These are phyloP conservation scores for Sugiyamaella paludigena DNA, from an alignment of 1,139 yeast species.

Conservation along the genomic window DNA sequence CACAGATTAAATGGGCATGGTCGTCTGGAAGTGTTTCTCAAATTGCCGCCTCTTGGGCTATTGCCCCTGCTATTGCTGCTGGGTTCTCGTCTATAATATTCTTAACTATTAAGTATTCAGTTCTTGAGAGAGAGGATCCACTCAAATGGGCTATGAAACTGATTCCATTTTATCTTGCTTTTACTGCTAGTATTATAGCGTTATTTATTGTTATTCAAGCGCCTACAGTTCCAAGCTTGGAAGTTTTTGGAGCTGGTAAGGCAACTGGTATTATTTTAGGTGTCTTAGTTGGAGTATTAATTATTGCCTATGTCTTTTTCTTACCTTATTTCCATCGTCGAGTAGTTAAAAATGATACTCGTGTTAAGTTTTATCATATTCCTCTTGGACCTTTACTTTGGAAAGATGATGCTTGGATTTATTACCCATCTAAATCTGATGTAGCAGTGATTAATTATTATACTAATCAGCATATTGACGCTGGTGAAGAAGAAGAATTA, in stretches of 20 bases:
- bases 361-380: slow-evolving; percentile 57
- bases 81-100: slow-evolving; percentile 57
- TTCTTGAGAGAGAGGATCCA: slow-evolving; percentile 58
- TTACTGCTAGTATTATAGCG: slow-evolving; percentile 61
- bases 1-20: slow-evolving; percentile 73
- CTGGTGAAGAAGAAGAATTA: slow-evolving; percentile 36
- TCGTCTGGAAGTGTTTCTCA: slow-evolving; percentile 54
- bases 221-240: slow-evolving; percentile 25
- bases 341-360: slow-evolving; percentile 64
- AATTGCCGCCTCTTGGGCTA: slow-evolving; percentile 77
- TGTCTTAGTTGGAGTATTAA: slow-evolving; percentile 56
- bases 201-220: slow-evolving; percentile 44
- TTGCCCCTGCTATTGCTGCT: slow-evolving; percentile 76
- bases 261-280: slow-evolving; percentile 49
- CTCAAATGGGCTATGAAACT: slow-evolving; percentile 54
- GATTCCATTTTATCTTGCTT: slow-evolving; percentile 61
- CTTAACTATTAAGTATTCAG: slow-evolving; percentile 56
- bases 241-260: slow-evolving; percentile 21
- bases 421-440: slow-evolving; percentile 47
- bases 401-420: slow-evolving; percentile 63
- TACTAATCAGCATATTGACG: slow-evolving; percentile 56
- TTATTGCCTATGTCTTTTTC: slow-evolving; percentile 53
- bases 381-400: slow-evolving; percentile 56
- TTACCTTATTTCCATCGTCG: slow-evolving; percentile 65
- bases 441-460: slow-evolving; percentile 60